Base-by-base conservation (phyloP, 768 basidiomycete genomes). In the Termitomyces sp. region DNA sequence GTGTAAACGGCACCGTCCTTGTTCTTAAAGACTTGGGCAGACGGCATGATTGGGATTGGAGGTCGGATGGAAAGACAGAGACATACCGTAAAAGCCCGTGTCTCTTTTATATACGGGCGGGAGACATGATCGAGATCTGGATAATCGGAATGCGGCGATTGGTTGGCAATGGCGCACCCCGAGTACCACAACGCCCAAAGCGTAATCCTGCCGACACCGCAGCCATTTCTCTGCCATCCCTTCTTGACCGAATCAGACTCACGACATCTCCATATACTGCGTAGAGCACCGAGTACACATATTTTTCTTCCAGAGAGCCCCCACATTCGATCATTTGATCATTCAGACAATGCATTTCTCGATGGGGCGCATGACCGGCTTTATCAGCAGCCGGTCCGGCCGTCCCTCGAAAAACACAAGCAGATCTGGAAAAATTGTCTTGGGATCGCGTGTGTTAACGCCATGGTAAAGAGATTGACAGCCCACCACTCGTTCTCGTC, bases 1-100 rank as follows among this genome's bases (percentile, higher is more conserved):
- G 91, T 94, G 80, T 93, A 95, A 54, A 78, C 63, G 19, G 84
- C 81, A 58, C 75, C 74, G 71, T 86, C 84, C 60, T 75, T 78
- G 41, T 64, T 62, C 35, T 74, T 69, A 65, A 77, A 72, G 45
- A 87, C 80, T 68, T 84, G 78, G 55, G 79, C 60, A 59, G 87
- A 22, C 50, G 59, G 55, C 54, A 53, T 54, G 46, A 17, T 17
- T 30, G 17, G 26, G 49, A 21, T 15, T 51, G n/a, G 28, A 41
- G 22, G 48, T 48, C 47, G 32, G 14, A 37, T 21, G 12, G 10
- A 48, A 49, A 15, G 34, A 26, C 49, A 26, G 26, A n/a, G n/a
- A 10, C 17, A 12, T 19, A 37, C 49, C 49, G 49, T 40, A 40
- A 50, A 26, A 5, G 10, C 49, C 35, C 37, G 49, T n/a, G 5